A percentile compares a stretch with the other conserved stretches of the same genome.
Evolutionary conservation across 768 basidiomycete species (phyloP).

Genomic region (Russula lepida): DNA sequence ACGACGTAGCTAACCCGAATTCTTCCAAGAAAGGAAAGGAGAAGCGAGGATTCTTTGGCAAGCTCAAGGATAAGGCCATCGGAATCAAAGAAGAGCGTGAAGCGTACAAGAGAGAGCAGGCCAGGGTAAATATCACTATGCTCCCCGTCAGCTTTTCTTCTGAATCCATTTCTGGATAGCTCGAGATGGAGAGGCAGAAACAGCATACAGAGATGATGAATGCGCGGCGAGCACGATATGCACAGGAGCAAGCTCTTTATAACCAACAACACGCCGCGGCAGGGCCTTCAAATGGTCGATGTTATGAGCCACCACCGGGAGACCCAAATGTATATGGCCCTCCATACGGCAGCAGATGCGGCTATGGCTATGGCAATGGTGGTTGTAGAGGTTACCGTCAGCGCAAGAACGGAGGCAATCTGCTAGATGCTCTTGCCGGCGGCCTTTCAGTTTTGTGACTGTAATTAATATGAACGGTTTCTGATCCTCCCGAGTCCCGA

Average conservation of each 20-base stretch:
- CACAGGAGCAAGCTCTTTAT: not conserved
- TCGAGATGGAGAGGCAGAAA: slow-evolving; percentile 7
- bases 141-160: not conserved
- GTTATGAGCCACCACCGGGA: slow-evolving; percentile 26
- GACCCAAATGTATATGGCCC: slow-evolving; percentile 18
- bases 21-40: slow-evolving; percentile 20
- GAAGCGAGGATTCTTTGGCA: slow-evolving; percentile 49
- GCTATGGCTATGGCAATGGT: slow-evolving; percentile 18
- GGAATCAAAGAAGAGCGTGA: slow-evolving; percentile 60
- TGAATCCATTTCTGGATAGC: not conserved
- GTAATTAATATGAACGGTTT: too few species aligned
- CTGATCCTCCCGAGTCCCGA: too few species aligned
- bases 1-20: not conserved
- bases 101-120: slow-evolving; percentile 30
- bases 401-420: too few species aligned
- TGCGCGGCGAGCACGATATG: slow-evolving; percentile 1
- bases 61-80: slow-evolving; percentile 54
- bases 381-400: too few species aligned
- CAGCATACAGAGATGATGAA: not conserved
- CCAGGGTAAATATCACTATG: slow-evolving; percentile 23
- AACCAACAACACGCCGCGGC: not conserved
- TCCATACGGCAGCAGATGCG: slow-evolving; percentile 14
- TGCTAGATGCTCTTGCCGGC: too few species aligned
- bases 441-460: too few species aligned
- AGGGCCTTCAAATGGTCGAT: too few species aligned